Percentiles rank a stretch among this genome's conserved stretches.
Conservation (phyloP, 495 filamentous ascomycete genomes). For the Podospora didyma region DNA sequence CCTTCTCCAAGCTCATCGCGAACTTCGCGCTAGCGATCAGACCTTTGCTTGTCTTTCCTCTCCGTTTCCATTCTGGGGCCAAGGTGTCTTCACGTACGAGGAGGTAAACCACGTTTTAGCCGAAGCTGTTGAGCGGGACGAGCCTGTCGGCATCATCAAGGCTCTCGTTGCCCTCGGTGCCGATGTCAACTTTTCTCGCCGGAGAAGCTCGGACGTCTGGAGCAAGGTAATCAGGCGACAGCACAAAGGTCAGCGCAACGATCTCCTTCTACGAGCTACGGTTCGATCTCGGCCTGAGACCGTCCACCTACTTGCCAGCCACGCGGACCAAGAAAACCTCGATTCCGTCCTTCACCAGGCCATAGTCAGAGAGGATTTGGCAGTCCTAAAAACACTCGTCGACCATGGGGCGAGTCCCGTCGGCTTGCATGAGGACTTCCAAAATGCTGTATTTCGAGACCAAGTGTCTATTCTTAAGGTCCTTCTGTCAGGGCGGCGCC, state of each 20-base stretch:
- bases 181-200: constrained; percentile 28
- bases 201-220: constrained; percentile 17
- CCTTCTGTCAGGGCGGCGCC: constrained; percentile 24
- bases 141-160: constrained; percentile 22
- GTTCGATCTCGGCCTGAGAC: constrained; percentile 23
- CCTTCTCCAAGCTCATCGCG: constrained; percentile 24
- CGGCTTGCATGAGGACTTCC: constrained; percentile 28
- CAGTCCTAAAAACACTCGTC: constrained; percentile 22
- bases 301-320: constrained; percentile 20
- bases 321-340: constrained; percentile 30
- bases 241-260: constrained; percentile 18
- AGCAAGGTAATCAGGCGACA: constrained; percentile 17
- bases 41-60: constrained; percentile 14
- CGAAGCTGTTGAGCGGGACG: constrained; percentile 24
- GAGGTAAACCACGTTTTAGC: constrained; percentile 29
- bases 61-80: constrained; percentile 10
- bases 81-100: constrained; percentile 19
- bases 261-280: constrained; percentile 23
- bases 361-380: constrained; percentile 20
- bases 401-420: constrained; percentile 27
- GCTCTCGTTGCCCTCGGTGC: constrained; percentile 25
- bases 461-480: constrained; percentile 14
- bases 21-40: constrained; percentile 11
- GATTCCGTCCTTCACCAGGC: constrained; percentile 28
- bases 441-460: constrained; percentile 20